Base-by-base conservation (phyloP, 345 rosid species). In the Euphorbia pulcherrima region DNA sequence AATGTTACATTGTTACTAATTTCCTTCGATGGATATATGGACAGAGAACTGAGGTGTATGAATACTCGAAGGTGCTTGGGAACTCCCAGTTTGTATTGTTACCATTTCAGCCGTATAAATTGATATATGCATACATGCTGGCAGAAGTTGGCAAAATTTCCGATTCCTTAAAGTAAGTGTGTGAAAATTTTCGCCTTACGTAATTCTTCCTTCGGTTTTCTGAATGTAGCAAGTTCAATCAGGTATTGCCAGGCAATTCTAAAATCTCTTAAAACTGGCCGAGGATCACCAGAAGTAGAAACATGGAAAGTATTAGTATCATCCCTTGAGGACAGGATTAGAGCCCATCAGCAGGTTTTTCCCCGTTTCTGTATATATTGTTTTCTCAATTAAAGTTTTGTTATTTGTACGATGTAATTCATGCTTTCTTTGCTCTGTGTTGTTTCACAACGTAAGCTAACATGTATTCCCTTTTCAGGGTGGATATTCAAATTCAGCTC, bases 31-130 rank as follows among this genome's bases (percentile, higher is more conserved):
- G 60, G 62, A 56, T 78, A 11, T 40, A 28, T 84, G 72, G 77
- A 71, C 94, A 94, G 99, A 90, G 99, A 82, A 95, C 99, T 1
- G 99, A 95, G 82, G 78, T 95, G 29, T 92, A 88, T 73, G 99
- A 95, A 80, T 95, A 95, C 73, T 86, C 99, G 3, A 95, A 87
- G 86, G 85, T 88, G 75, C 87, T 88, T 48, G 99, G 99, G 62
- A 95, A 95, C 83, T 83, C 99, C 81, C 99, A 95, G 84, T 92
- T 80, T 77, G 81, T 80, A 69, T 74, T 95, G 79, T 83, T 79
- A 59, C 92, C 96, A 13, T 90, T 95, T 88, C 99, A 92, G 80
- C 97, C 97, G 23, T 95, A 95, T 71, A 95, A 95, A 79, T 72
- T 95, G 73, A 65, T 95, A 64, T 95, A 95, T 82, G 99, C 99